A percentile compares a stretch with the other conserved stretches of the same genome.
These are phyloP conservation scores for Cystoderma amianthinum DNA, from an alignment of 768 basidiomycete genomes.

Conservation along the genomic window DNA sequence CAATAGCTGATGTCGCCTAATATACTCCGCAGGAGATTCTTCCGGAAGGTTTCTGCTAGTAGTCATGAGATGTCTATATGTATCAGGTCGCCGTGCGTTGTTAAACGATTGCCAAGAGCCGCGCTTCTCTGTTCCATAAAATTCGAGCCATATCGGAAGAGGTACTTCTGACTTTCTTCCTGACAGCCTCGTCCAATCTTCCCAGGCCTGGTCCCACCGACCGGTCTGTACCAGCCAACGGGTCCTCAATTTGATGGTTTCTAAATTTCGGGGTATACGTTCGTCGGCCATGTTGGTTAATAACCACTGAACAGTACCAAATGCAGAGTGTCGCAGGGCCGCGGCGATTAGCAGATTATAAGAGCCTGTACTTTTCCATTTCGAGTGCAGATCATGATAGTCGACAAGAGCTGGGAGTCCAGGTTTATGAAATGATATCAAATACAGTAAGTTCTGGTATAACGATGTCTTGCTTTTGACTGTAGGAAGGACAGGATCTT, in stretches of 20 bases:
- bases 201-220: conserved; percentile 55
- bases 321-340: conserved; percentile 44
- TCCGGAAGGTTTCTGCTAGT: too few species aligned
- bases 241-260: conserved; percentile 50
- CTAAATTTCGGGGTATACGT: conserved; percentile 33
- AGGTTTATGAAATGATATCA: conserved; percentile 22
- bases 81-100: too few species aligned
- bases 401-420: conserved; percentile 33
- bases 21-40: too few species aligned
- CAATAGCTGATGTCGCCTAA: too few species aligned
- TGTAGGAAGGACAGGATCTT: conserved; percentile 7
- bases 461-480: conserved; percentile 26
- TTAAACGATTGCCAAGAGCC: too few species aligned
- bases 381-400: conserved; percentile 36
- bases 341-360: conserved; percentile 39
- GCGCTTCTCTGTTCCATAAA: conserved; percentile 39
- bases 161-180: conserved; percentile 20
- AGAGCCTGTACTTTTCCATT: conserved; percentile 31
- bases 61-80: too few species aligned
- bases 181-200: conserved; percentile 7
- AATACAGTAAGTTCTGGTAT: conserved; percentile 33
- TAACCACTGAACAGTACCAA: conserved; percentile 37
- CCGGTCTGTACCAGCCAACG: conserved; percentile 52
- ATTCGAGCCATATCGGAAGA: conserved; percentile 54
- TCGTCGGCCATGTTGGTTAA: conserved; percentile 39